A percentile compares a stretch with the other conserved stretches of the same genome.
Evolutionary conservation across 257 asterid genomes (phyloP).

Genomic region (Asclepias syriaca): DNA sequence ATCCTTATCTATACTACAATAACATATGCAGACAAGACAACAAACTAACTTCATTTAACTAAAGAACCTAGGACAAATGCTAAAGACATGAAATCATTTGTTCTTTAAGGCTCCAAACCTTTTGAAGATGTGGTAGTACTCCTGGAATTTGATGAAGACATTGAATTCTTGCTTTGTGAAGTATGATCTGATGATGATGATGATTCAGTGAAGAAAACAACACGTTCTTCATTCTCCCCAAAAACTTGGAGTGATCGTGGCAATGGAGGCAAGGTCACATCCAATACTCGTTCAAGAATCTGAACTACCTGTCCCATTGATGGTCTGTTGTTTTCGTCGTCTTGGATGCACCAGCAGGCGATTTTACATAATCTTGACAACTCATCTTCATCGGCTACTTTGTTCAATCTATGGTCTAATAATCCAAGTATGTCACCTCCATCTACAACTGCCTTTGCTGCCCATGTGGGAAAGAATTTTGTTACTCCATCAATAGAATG

Average conservation of each 20-base stretch:
- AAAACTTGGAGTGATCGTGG: conserved; percentile 46
- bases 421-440: conserved; percentile 35
- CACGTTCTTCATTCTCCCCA: conserved; percentile 35
- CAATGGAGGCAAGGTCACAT: conserved; percentile 39
- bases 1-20: too few relatives aligned
- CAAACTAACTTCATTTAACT: too few relatives aligned
- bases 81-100: background rate
- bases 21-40: too few relatives aligned
- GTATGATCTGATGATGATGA: conserved; percentile 47
- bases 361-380: conserved; percentile 31
- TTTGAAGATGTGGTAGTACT: conserved; percentile 20
- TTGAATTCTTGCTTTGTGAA: conserved; percentile 40
- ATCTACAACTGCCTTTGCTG: conserved; percentile 23
- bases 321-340: conserved; percentile 41
- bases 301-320: conserved; percentile 42
- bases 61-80: background rate
- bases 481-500: conserved; percentile 23
- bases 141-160: conserved; percentile 29
- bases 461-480: conserved; percentile 38
- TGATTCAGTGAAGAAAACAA: conserved; percentile 70
- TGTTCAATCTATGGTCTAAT: conserved; percentile 29
- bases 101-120: conserved; percentile 5
- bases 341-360: conserved; percentile 54
- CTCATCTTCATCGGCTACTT: conserved; percentile 32
- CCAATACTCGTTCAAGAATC: conserved; percentile 46